Evolutionary conservation across 2,329 filamentous ascomycete genomes (phyloP).

Genomic region (Tolypocladium inflatum): DNA sequence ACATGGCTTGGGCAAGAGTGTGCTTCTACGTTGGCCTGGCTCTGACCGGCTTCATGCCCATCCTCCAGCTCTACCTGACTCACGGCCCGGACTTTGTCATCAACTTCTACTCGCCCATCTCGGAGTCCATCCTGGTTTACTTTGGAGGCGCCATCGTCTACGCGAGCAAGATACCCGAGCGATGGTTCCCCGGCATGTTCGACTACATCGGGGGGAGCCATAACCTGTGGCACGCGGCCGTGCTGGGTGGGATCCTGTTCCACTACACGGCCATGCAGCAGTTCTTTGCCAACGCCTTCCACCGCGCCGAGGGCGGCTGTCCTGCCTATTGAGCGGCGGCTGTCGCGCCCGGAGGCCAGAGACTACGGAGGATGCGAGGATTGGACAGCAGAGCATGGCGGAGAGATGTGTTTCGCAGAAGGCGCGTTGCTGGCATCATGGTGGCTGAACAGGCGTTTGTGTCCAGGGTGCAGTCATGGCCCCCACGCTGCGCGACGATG

Average conservation of each 20-base stretch:
- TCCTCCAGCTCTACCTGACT: constrained; percentile 71
- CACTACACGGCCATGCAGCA: constrained; percentile 95
- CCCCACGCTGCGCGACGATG: neutral
- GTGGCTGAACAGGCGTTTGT: neutral
- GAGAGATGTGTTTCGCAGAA: neutral
- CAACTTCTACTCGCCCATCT: constrained; percentile 80
- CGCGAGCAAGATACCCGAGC: constrained; percentile 83
- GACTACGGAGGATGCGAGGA: too few relatives aligned
- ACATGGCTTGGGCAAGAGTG: constrained; percentile 90
- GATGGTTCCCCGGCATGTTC: constrained; percentile 86
- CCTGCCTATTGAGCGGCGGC: constrained; percentile 33
- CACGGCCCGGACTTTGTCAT: constrained; percentile 73
- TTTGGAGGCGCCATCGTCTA: constrained; percentile 78
- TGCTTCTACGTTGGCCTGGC: constrained; percentile 88
- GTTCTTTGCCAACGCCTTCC: constrained; percentile 75
- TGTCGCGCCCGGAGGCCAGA: neutral
- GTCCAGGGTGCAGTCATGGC: neutral
- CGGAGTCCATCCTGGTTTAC: constrained; percentile 82
- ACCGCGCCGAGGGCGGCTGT: constrained; percentile 53
- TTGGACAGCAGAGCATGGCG: neutral
- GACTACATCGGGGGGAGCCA: constrained; percentile 94
- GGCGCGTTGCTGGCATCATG: neutral
- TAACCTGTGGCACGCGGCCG: constrained; percentile 95
- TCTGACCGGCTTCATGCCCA: constrained; percentile 79
- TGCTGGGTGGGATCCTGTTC: constrained; percentile 91